Conservation (phyloP, 2,329 filamentous ascomycete species). For the Exophiala calicioides region DNA sequence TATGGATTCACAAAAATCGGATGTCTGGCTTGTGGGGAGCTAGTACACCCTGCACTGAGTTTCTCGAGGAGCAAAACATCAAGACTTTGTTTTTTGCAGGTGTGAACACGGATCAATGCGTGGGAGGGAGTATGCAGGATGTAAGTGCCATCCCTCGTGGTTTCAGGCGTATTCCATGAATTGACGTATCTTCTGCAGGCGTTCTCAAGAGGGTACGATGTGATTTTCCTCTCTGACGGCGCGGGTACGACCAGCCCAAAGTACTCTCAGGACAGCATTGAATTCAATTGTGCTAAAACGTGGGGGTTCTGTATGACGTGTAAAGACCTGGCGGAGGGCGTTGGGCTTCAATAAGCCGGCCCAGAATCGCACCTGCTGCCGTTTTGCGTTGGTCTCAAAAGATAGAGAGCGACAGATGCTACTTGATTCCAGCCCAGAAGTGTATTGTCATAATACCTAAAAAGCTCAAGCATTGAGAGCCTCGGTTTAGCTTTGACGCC, state of each 20-base stretch:
- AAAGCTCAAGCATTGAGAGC: too few relatives aligned
- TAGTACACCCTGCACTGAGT: slow-evolving; percentile 46
- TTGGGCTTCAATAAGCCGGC: slow-evolving; percentile 13
- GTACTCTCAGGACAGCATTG: slow-evolving; percentile 29
- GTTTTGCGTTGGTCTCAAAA: too few relatives aligned
- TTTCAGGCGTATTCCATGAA: neutral
- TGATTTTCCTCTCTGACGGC: slow-evolving; percentile 57
- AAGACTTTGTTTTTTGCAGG: slow-evolving; percentile 59
- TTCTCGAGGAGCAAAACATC: slow-evolving; percentile 44
- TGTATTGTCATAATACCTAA: too few relatives aligned
- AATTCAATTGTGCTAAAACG: slow-evolving; percentile 31
- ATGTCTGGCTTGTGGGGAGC: slow-evolving; percentile 59
- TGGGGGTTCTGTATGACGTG: slow-evolving; percentile 29
- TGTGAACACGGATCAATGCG: slow-evolving; percentile 60
- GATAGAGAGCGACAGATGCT: too few relatives aligned
- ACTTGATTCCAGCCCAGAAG: too few relatives aligned
- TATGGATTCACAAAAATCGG: slow-evolving; percentile 59
- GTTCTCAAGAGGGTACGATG: slow-evolving; percentile 58
- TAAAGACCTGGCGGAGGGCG: slow-evolving; percentile 25
- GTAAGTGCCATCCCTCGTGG: slow-evolving; percentile 14
- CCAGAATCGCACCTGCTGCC: too few relatives aligned
- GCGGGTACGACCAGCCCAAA: slow-evolving; percentile 48
- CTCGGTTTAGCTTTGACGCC: too few relatives aligned
- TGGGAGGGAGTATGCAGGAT: slow-evolving; percentile 58
- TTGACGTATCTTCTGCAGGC: slow-evolving; percentile 40